Base-by-base conservation (phyloP, 176 grass and related monocot genomes). In the Oryza punctata region DNA sequence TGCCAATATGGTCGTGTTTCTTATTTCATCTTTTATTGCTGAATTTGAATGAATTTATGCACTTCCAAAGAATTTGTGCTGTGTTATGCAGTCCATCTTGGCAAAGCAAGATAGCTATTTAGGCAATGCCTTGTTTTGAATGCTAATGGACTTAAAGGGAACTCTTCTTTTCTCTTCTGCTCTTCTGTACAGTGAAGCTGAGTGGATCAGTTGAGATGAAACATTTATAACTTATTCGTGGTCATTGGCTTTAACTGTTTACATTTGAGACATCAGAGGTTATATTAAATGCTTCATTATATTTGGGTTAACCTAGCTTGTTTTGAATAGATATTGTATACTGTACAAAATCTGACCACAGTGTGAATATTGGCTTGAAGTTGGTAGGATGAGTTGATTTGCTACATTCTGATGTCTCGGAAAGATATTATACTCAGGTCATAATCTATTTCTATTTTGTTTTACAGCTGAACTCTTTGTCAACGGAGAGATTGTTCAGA, bases 401-500 rank as follows among this genome's bases (percentile, higher is more conserved):
- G 10, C 2, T 69, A 12, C 67, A 18, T 7, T 78, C 47, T 64
- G 11, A 14, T 15, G 37, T 18, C 7, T 35, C 1, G 11, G 28
- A 16, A 41, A 21, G 13, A 46, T 4, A 8, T 6, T 75, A 5
- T 49, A 15, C 43, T 72, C 60, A 61, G 4, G 9, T 13, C 23
- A 1, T 2, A 5, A 12, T 75, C 21, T 32, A 76, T 80, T 26
- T 74, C 19, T 30, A 70, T 76, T 26, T 86, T 67, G 40, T 87
- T 70, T 69, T 87, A 63, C 89, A 99, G 97, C 97, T 73, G 97
- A 99, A 35, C 89, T 99, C 25, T 92, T 99, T 84, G 89, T 88
- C 8, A 94, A 99, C 54, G 97, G 96, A 49, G 91, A 96, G 86
- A 94, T 99, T 75, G 85, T 96, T 69, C 93, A 94, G 73, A 92